Base-by-base conservation (phyloP, 495 filamentous ascomycete genomes). In the Aspergillus homomorphus region DNA sequence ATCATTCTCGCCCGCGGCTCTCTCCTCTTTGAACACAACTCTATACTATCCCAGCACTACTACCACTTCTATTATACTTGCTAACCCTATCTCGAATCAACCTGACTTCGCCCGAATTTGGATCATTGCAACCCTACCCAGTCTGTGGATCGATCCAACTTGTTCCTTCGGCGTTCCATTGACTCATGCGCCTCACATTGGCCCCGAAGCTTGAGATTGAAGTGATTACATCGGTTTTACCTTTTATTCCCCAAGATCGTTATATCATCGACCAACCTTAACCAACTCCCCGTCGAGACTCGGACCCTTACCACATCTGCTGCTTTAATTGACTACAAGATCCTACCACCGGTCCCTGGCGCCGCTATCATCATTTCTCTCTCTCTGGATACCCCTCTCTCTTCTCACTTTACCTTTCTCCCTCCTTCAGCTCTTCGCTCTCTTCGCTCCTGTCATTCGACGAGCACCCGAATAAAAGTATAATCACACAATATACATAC, bases 181-280 rank as follows among this genome's bases (percentile, higher is more conserved):
- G 38, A 53, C 51, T 46, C 41, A 24, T 33, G 48, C 42, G 56
- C 22, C 42, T 48, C n/a, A 28, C 38, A 61, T 53, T 61, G 53
- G 48, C 19, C 45, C 23, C 20, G 22, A 24, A n/a, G 19, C 41
- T 23, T 51, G 50, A 59, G 53, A 33, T 45, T 42, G 18, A 23
- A 38, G 10, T 41, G 22, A 58, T 46, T 46, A 21, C 45, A 51
- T 21, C 48, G 51, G 51, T 22, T 30, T 51, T 57, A 23, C 54
- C 26, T 51, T 45, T 33, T 20, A 24, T 53, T 49, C 28, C 42
- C 43, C 53, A 22, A 49, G 23, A 30, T 66, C 57, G 48, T 66
- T 62, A 54, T 58, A 62, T 66, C 63, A 66, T 66, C 51, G 57
- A 57, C 43, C 52, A 50, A 53, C 48, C 50, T 57, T 61, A 62